Percentiles rank a stretch among this genome's conserved stretches.
Conservation (phyloP, 176 grass and related monocot species). For the Dactylis glomerata region DNA sequence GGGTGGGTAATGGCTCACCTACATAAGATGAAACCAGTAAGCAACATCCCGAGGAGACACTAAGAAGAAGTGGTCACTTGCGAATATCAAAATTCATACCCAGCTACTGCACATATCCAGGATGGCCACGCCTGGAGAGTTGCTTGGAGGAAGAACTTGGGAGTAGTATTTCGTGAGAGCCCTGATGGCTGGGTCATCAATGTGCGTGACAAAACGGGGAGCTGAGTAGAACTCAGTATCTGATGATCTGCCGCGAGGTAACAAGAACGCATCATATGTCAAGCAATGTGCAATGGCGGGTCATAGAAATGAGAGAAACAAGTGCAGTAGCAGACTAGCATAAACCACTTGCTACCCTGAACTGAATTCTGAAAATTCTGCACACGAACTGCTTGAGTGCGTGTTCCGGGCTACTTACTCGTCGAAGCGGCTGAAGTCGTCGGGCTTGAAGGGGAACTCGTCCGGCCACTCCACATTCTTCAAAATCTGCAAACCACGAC, state of each 20-base stretch:
- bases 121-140: constrained; percentile 57
- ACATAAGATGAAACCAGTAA: constrained; percentile 25
- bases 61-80: neutral
- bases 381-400: neutral
- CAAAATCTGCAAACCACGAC: constrained; percentile 49
- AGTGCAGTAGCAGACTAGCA: neutral
- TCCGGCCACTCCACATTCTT: constrained; percentile 92
- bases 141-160: constrained; percentile 81
- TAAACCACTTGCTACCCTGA: neutral
- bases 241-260: constrained; percentile 56
- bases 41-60: neutral
- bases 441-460: constrained; percentile 87
- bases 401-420: constrained; percentile 43
- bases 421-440: constrained; percentile 94
- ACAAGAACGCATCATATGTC: constrained; percentile 5
- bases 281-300: neutral
- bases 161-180: constrained; percentile 85
- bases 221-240: constrained; percentile 75
- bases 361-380: neutral
- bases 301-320: neutral
- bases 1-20: constrained; percentile 96
- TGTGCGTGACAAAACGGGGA: constrained; percentile 95
- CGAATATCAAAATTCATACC: constrained; percentile 48
- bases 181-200: constrained; percentile 78
- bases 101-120: constrained; percentile 98